phyloP scores from a whole-genome alignment of 371 early-diverging fungal species.

The Homolaphlyctis polyrhiza region DNA sequence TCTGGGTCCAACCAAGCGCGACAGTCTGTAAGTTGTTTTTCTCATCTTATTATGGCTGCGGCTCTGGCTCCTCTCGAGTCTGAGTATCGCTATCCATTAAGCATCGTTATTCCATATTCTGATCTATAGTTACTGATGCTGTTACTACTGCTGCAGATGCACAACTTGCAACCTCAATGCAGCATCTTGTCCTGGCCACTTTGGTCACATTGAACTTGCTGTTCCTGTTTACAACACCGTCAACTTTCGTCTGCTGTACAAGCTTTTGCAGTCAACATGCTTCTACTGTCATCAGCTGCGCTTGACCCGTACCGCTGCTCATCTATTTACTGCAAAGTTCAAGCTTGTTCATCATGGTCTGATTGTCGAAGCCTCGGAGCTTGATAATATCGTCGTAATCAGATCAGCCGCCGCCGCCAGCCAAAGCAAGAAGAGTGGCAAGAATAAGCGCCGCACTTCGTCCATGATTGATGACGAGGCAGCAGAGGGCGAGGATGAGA shows the following conservation, averaged over 20 bases:
- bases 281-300: conserved; percentile 88
- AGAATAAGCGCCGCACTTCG: conserved; percentile 7
- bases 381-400: conserved; percentile 47
- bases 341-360: conserved; percentile 47
- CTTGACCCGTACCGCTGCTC: conserved; percentile 49
- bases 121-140: too few species aligned
- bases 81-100: too few species aligned
- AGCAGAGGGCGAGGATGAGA: conserved; percentile 36
- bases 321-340: conserved; percentile 32
- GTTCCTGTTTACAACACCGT: conserved; percentile 95
- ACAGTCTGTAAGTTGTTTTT: conserved; percentile 55
- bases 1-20: conserved; percentile 87
- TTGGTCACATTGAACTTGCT: conserved; percentile 98
- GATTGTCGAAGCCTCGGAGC: conserved; percentile 72
- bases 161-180: conserved; percentile 81
- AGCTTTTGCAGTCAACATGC: conserved; percentile 84
- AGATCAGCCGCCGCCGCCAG: neutral
- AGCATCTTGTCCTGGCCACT: conserved; percentile 95
- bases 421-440: neutral
- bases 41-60: neutral
- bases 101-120: too few species aligned
- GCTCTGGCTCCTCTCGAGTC: neutral
- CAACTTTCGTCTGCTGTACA: conserved; percentile 83
- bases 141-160: conserved; percentile 75
- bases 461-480: conserved; percentile 35